phyloP scores from a whole-genome alignment of 2,329 filamentous ascomycete genomes.

The Colletotrichum melonis region DNA sequence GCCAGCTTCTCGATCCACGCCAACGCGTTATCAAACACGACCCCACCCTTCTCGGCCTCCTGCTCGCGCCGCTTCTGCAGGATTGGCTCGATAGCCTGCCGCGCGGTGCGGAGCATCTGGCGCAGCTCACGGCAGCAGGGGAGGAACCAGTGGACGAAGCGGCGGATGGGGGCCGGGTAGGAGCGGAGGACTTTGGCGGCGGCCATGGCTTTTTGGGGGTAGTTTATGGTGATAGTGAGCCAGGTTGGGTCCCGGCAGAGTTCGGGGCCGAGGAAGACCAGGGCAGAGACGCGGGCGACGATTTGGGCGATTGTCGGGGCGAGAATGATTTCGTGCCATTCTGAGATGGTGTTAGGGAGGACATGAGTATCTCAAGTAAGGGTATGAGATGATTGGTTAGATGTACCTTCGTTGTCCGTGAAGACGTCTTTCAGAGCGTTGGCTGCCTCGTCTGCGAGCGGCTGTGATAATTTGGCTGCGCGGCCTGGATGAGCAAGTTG shows the following conservation, averaged over 20 bases:
- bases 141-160: constrained; percentile 56
- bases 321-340: constrained; percentile 31
- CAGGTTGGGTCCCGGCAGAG: constrained; percentile 59
- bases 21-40: constrained; percentile 49
- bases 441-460: constrained; percentile 5
- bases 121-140: constrained; percentile 52
- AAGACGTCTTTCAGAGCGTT: constrained; percentile 17
- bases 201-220: constrained; percentile 52
- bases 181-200: constrained; percentile 50
- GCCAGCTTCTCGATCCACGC: constrained; percentile 54
- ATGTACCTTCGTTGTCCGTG: constrained; percentile 11
- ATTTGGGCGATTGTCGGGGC: constrained; percentile 37
- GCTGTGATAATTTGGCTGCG: constrained; percentile 6
- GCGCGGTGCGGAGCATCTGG: constrained; percentile 49
- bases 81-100: constrained; percentile 48
- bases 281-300: constrained; percentile 60
- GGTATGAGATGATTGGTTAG: too few species aligned
- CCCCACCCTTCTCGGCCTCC: constrained; percentile 41
- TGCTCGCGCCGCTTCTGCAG: constrained; percentile 41
- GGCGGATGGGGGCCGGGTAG: constrained; percentile 53
- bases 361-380: neutral
- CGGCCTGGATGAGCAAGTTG: neutral
- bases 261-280: constrained; percentile 58
- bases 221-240: constrained; percentile 56
- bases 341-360: constrained; percentile 33